phyloP scores from a whole-genome alignment of 805 yeast species.

The Metschnikowia gruessii region DNA sequence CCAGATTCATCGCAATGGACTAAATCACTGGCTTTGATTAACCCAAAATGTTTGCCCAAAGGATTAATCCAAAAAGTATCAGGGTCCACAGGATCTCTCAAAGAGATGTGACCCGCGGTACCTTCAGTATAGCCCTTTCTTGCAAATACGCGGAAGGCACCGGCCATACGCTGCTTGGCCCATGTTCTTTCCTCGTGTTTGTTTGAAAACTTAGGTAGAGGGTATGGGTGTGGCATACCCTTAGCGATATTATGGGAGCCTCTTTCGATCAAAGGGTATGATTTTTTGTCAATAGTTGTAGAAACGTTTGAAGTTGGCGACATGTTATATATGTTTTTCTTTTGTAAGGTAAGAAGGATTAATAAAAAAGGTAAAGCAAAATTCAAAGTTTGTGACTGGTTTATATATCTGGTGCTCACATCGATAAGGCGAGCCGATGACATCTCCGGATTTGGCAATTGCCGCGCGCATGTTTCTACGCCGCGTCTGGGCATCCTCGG shows the following conservation, averaged over 20 bases:
- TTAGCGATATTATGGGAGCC: conserved; percentile 62
- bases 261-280: conserved; percentile 28
- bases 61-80: conserved; percentile 89
- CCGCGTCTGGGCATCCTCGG: too few species aligned
- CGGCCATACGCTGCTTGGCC: conserved; percentile 74
- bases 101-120: conserved; percentile 80
- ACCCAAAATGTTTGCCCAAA: conserved; percentile 66
- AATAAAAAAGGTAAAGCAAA: too few species aligned
- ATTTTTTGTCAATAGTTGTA: conserved; percentile 31
- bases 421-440: neutral
- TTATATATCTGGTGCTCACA: neutral
- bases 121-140: conserved; percentile 76
- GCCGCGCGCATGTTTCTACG: conserved; percentile 3
- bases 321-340: too few species aligned
- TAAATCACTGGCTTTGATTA: conserved; percentile 38
- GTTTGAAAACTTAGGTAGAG: conserved; percentile 51
- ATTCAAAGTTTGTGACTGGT: too few species aligned
- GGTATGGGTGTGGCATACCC: conserved; percentile 51
- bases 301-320: too few species aligned
- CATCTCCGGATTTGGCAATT: neutral
- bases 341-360: too few species aligned
- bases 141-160: conserved; percentile 80
- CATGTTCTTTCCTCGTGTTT: conserved; percentile 50
- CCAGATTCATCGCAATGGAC: conserved; percentile 58
- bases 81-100: conserved; percentile 81